Base-by-base conservation (phyloP, 768 basidiomycete species). In the Aureoboletus auriporus region DNA sequence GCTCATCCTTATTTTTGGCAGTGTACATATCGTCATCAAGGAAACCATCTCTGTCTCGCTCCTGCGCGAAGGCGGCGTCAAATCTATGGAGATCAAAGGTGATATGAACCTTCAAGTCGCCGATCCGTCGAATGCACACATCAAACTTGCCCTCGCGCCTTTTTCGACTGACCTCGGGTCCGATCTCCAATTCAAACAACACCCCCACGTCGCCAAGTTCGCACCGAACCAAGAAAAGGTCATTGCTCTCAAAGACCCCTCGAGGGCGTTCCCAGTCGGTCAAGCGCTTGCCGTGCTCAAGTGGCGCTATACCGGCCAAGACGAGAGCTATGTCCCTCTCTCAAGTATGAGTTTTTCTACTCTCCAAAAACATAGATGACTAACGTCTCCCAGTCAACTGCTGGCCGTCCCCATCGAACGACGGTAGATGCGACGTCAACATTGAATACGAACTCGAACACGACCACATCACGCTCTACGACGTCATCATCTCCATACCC, bases 391-490 rank as follows among this genome's bases (percentile, higher is more conserved):
- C 55, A 93, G 94, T 99, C 66, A 99, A 92, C 63, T 94, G 92
- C 69, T 98, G 94, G 94, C 96, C 94, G 11, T 85, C 92, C 11
- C 87, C 90, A 6, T 84, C 89, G 34, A 91, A 90, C 58, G 87
- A 92, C 52, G 93, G 93, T n/a, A 86, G 86, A 1, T 89, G 85
- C 56, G 93, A 95, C 54, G 90, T 98, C 51, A 94, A 89, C 68
- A 90, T 98, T 53, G 96, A 97, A 69, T 97, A 96, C 63, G 94
- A 98, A 65, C 85, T 98, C 39, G 93, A 95, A 64, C 89, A 92
- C 54, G 78, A 87, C 53, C 77, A 76, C 41, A 70, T 97, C 46
- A 80, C 82, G 0, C 75, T 97, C 2, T 81, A 89, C 65, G 90
- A 97, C 64, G 80, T 94, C 20, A 75, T 82, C 54, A 91, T 98